Percentiles rank a stretch among this genome's conserved stretches.
Conservation (phyloP, 2,329 filamentous ascomycete species). For the Xylariaceae sp. region DNA sequence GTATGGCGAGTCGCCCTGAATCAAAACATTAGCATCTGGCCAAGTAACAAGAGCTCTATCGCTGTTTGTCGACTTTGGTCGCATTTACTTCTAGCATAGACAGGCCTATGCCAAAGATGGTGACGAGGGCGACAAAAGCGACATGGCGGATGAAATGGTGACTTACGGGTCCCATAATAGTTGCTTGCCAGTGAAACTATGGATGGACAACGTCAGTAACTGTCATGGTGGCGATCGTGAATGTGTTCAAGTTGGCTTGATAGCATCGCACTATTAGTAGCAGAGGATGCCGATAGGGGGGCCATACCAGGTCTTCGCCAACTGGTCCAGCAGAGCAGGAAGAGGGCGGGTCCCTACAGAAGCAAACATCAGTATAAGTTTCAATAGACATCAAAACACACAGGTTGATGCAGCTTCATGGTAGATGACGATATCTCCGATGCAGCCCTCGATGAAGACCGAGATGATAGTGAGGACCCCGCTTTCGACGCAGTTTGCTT, state of each 20-base stretch:
- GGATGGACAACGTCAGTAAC: conserved; percentile 30
- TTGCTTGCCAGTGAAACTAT: conserved; percentile 99
- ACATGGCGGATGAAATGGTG: conserved; percentile 20
- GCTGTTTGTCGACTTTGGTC: background rate
- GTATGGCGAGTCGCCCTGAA: conserved; percentile 89
- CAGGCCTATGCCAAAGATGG: background rate
- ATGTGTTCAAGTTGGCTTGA: conserved; percentile 21
- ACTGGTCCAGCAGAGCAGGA: conserved; percentile 97
- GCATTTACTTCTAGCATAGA: background rate
- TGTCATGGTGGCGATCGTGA: conserved; percentile 17
- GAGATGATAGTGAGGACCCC: conserved; percentile 21
- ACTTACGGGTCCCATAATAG: conserved; percentile 98
- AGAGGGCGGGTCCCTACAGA: conserved; percentile 83
- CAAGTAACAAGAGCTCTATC: background rate
- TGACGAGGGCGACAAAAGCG: background rate
- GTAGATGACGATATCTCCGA: background rate
- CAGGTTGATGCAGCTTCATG: background rate
- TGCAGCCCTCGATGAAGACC: conserved; percentile 5
- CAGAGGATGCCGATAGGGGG: conserved; percentile 28
- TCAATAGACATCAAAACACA: background rate
- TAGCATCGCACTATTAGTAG: conserved; percentile 23
- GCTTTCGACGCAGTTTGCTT: conserved; percentile 18
- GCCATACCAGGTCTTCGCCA: conserved; percentile 87
- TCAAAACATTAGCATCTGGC: conserved; percentile 8
- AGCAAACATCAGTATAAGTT: conserved; percentile 17